phyloP scores from a whole-genome alignment of 768 basidiomycete species.

The Leucocoprinus leucothites region DNA sequence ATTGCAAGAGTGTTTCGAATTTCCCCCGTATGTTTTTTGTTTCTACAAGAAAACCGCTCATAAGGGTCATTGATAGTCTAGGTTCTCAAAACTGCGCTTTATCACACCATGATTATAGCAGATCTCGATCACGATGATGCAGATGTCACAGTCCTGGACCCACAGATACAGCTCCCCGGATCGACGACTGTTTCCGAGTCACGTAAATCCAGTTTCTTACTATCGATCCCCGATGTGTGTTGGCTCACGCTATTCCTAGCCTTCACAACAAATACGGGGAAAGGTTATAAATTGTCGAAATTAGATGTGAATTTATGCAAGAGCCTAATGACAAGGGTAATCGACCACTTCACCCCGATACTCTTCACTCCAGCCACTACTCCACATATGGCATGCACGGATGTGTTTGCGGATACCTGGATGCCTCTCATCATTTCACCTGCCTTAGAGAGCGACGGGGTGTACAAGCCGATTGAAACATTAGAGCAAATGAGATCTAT shows the following conservation, averaged over 20 bases:
- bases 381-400: slow-evolving; percentile 73
- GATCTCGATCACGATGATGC: slow-evolving; percentile 46
- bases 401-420: slow-evolving; percentile 70
- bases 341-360: slow-evolving; percentile 68
- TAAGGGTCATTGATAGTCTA: slow-evolving; percentile 21
- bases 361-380: slow-evolving; percentile 69
- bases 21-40: slow-evolving; percentile 41
- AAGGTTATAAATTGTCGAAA: not conserved
- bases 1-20: slow-evolving; percentile 49
- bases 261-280: slow-evolving; percentile 21
- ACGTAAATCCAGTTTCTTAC: not conserved
- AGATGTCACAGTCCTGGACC: slow-evolving; percentile 7
- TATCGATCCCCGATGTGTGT: not conserved
- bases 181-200: not conserved
- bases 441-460: slow-evolving; percentile 57
- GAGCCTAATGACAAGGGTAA: slow-evolving; percentile 49
- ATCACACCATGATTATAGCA: slow-evolving; percentile 57
- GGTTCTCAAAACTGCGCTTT: slow-evolving; percentile 63
- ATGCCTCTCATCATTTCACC: slow-evolving; percentile 67
- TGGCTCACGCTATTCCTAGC: not conserved
- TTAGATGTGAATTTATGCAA: slow-evolving; percentile 37
- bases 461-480: slow-evolving; percentile 72
- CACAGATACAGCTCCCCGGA: slow-evolving; percentile 12
- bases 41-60: not conserved
- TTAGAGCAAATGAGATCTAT: slow-evolving; percentile 55